These are phyloP conservation scores for Hygrophoropsis aurantiaca DNA, from an alignment of 768 basidiomycete genomes.

Conservation along the genomic window DNA sequence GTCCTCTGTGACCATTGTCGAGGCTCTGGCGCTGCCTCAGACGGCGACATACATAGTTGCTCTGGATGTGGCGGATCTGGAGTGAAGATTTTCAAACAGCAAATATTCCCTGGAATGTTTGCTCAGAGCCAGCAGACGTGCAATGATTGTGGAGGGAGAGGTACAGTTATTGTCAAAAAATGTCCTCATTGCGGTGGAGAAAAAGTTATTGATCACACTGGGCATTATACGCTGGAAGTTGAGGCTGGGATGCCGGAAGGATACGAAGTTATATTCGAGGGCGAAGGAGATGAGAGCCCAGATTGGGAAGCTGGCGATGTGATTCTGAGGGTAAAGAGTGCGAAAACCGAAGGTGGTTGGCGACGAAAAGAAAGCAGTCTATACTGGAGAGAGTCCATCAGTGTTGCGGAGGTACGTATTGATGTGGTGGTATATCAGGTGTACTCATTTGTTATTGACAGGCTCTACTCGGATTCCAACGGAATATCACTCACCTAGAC, in stretches of 20 bases:
- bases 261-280: conserved; percentile 89
- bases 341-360: conserved; percentile 78
- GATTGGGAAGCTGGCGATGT: conserved; percentile 98
- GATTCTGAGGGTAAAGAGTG: conserved; percentile 78
- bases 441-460: conserved; percentile 27
- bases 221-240: conserved; percentile 83
- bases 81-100: conserved; percentile 82
- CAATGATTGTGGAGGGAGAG: conserved; percentile 82
- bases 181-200: conserved; percentile 83
- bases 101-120: conserved; percentile 95
- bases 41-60: conserved; percentile 86
- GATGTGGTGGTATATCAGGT: background rate
- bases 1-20: conserved; percentile 97
- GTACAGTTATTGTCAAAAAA: conserved; percentile 68
- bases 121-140: conserved; percentile 84
- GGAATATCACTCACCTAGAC: conserved; percentile 89
- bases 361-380: conserved; percentile 86
- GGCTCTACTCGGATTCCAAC: conserved; percentile 96
- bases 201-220: conserved; percentile 80
- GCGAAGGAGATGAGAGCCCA: conserved; percentile 94
- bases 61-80: conserved; percentile 82
- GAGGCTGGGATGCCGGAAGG: conserved; percentile 90
- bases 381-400: conserved; percentile 90
- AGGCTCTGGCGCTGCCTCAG: conserved; percentile 91
- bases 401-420: conserved; percentile 72